Evolutionary conservation across 768 basidiomycete species (phyloP).

Genomic region (Psilocybe cyanescens): DNA sequence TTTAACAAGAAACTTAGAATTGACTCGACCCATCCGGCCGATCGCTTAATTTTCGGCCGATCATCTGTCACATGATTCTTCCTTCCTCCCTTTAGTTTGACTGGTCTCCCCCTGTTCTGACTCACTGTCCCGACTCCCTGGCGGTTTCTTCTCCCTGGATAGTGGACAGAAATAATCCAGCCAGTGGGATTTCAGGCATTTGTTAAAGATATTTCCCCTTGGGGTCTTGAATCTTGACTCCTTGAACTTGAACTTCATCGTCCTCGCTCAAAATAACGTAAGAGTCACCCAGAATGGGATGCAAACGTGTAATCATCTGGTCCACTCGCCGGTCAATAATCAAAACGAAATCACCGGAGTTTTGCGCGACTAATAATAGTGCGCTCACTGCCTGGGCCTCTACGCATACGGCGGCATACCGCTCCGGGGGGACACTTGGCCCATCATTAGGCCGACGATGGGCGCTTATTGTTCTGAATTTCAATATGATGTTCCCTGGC

Average conservation of each 20-base stretch:
- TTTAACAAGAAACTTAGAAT: conserved; percentile 10
- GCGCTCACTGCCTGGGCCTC: no score
- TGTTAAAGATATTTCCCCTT: no score
- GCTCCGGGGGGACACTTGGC: neutral
- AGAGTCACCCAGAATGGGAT: neutral
- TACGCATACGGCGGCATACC: no score
- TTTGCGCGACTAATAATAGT: no score
- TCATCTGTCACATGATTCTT: conserved; percentile 15
- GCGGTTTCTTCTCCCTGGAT: no score
- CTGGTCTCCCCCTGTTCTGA: neutral
- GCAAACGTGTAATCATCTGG: neutral
- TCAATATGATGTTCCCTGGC: neutral
- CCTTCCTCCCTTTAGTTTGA: neutral
- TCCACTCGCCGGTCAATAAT: neutral
- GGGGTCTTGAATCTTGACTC: no score
- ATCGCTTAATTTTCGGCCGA: conserved; percentile 16
- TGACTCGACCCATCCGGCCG: conserved; percentile 20
- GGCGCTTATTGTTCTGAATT: neutral
- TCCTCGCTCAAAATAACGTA: neutral
- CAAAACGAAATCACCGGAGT: neutral
- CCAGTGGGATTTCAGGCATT: no score
- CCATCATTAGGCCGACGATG: neutral
- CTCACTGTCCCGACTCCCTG: neutral
- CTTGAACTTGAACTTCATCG: no score
- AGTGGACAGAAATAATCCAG: no score